phyloP scores from a whole-genome alignment of 345 rosid genomes.

The Raphanus sativus region DNA sequence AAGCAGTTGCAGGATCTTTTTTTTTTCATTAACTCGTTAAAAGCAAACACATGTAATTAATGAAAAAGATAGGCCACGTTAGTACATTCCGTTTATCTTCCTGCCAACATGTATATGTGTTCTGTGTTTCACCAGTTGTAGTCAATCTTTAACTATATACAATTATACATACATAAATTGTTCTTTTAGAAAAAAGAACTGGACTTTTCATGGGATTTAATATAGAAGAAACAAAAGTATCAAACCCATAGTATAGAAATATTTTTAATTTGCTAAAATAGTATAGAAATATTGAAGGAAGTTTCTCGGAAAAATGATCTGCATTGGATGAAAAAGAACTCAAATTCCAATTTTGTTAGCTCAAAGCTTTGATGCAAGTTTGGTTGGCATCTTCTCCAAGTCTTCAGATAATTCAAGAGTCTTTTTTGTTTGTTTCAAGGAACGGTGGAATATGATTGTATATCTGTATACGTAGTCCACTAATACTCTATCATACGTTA shows the following conservation, averaged over 20 bases:
- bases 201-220: neutral
- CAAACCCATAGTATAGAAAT: neutral
- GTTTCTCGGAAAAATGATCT: conserved; percentile 8
- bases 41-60: conserved; percentile 6
- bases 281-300: conserved; percentile 20
- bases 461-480: neutral
- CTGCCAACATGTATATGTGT: neutral
- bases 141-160: conserved; percentile 9
- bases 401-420: neutral
- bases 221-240: neutral
- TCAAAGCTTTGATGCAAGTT: neutral
- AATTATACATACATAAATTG: neutral
- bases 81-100: neutral
- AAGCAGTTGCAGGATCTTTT: neutral
- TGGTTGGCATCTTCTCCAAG: conserved; percentile 1
- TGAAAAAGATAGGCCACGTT: conserved; percentile 19
- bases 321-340: conserved; percentile 1
- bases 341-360: conserved; percentile 17
- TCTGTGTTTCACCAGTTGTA: conserved; percentile 6
- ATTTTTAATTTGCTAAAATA: too few relatives aligned
- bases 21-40: neutral
- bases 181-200: neutral
- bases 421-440: neutral
- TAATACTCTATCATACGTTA: neutral
- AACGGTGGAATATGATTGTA: neutral